Percentiles rank a stretch among this genome's conserved stretches.
Conservation (phyloP, 371 early-diverging fungal genomes). For the Globomyces sp. region DNA sequence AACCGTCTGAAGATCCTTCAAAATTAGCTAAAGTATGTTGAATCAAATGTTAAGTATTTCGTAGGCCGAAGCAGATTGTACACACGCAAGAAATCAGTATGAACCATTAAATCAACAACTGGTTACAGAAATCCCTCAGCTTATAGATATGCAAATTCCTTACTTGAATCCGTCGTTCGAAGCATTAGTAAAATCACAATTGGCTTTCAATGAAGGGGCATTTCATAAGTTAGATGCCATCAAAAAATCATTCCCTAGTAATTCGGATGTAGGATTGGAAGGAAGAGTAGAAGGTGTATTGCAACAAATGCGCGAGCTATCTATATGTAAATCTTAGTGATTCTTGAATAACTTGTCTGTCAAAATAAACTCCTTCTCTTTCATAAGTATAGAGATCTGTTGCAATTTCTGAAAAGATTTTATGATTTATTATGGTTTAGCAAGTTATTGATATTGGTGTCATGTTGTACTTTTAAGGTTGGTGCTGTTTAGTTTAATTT, state of each 20-base stretch:
- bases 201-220: conserved; percentile 77
- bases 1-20: conserved; percentile 73
- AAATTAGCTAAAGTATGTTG: conserved; percentile 60
- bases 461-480: no score
- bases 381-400: no score
- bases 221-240: conserved; percentile 64
- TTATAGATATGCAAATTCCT: conserved; percentile 82
- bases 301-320: conserved; percentile 84
- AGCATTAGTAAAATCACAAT: conserved; percentile 86
- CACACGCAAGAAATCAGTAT: conserved; percentile 73
- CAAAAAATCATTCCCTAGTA: conserved; percentile 31
- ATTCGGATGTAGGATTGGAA: conserved; percentile 47
- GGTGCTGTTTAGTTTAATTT: no score
- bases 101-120: conserved; percentile 78
- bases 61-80: conserved; percentile 77
- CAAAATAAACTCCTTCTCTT: no score
- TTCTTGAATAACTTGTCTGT: no score
- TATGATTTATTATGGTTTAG: no score
- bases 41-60: not conserved
- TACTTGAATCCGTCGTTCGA: conserved; percentile 93
- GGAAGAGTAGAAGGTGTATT: conserved; percentile 73
- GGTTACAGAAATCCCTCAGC: conserved; percentile 81
- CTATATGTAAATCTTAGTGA: conserved; percentile 62
- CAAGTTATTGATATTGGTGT: no score
- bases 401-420: no score